A percentile compares a stretch with the other conserved stretches of the same genome.
phyloP scores from a whole-genome alignment of 805 yeast genomes.

The Tetrapisispora taiwanensis region DNA sequence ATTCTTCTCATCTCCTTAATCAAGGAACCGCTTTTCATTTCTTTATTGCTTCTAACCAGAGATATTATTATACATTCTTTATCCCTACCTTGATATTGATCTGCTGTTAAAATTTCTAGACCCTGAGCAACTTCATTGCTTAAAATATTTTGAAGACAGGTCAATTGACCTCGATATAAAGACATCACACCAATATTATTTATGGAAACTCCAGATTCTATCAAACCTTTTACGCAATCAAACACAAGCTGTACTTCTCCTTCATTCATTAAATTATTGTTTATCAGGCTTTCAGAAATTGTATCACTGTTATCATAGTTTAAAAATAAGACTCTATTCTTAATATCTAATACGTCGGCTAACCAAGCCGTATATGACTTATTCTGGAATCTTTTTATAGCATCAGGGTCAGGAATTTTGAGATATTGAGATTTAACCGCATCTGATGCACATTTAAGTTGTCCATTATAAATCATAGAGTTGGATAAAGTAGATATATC shows the following conservation, averaged over 20 bases:
- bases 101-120: constrained; percentile 84
- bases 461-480: constrained; percentile 62
- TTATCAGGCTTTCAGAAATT: constrained; percentile 43
- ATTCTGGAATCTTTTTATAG: background rate
- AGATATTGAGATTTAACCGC: constrained; percentile 52
- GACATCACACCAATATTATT: constrained; percentile 77
- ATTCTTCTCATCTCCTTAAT: constrained; percentile 83
- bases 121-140: constrained; percentile 25
- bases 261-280: constrained; percentile 63
- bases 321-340: constrained; percentile 60
- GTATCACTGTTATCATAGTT: constrained; percentile 60
- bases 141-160: constrained; percentile 32
- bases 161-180: constrained; percentile 72
- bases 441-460: constrained; percentile 64
- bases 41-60: constrained; percentile 69
- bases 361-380: constrained; percentile 39
- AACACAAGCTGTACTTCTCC: constrained; percentile 43
- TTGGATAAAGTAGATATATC: constrained; percentile 83
- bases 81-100: constrained; percentile 92
- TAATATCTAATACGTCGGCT: constrained; percentile 40
- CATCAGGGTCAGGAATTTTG: constrained; percentile 32
- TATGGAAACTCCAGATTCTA: constrained; percentile 48
- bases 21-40: constrained; percentile 60
- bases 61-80: constrained; percentile 87
- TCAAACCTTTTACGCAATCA: constrained; percentile 44